A percentile compares a stretch with the other conserved stretches of the same genome.
These are phyloP conservation scores for Cutaneotrichosporon mucoides DNA, from an alignment of 1,284 basidiomycete genomes.

Conservation along the genomic window DNA sequence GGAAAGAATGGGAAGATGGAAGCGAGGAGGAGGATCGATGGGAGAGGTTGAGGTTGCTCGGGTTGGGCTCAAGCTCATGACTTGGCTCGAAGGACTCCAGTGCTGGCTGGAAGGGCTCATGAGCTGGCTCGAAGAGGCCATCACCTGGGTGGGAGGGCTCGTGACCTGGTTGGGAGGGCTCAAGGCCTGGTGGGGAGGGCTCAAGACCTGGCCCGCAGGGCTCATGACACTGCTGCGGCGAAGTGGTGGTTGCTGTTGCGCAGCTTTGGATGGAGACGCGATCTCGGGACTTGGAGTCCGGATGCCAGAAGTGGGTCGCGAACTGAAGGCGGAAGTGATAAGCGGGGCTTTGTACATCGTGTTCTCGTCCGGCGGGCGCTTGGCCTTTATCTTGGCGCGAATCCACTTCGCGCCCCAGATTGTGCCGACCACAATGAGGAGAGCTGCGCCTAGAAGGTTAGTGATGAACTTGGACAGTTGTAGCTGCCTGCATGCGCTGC, in stretches of 20 bases:
- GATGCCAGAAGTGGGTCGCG: neutral
- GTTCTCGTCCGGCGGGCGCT: neutral
- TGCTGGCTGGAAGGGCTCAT: no score
- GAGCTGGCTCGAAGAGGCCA: no score
- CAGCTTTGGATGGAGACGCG: neutral
- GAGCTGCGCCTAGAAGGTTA: conserved; percentile 4
- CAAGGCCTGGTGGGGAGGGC: no score
- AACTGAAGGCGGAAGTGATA: neutral
- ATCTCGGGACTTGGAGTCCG: neutral
- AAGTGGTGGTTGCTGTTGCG: neutral
- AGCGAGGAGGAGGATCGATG: no score
- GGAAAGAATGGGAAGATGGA: no score
- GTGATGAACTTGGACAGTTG: neutral
- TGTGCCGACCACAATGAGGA: conserved; percentile 4
- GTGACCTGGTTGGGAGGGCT: no score
- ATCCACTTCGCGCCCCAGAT: conserved; percentile 5
- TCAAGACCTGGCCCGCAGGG: neutral
- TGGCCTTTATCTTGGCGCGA: neutral
- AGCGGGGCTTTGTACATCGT: neutral
- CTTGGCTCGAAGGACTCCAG: no score
- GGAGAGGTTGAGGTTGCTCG: no score
- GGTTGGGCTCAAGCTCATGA: no score
- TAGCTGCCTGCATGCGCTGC: no score
- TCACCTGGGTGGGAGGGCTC: no score
- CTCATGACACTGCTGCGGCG: neutral